Percentiles rank a stretch among this genome's conserved stretches.
Conservation (phyloP, 2,329 filamentous ascomycete genomes). For the Colletotrichum sp. region DNA sequence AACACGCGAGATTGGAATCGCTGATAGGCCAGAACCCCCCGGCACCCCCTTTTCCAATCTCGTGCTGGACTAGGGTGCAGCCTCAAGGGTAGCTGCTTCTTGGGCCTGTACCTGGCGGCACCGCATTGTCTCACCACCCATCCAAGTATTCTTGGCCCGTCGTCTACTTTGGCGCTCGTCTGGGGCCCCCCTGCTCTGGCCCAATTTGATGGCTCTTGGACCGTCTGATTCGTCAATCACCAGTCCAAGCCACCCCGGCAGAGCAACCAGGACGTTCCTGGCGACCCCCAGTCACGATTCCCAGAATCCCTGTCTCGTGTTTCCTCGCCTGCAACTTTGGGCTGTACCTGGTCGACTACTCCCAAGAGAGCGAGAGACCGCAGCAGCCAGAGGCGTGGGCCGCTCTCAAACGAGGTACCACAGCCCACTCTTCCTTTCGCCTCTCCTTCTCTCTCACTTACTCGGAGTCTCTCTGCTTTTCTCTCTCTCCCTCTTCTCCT, state of each 20-base stretch:
- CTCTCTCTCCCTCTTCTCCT: slow-evolving; percentile 9
- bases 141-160: slow-evolving; percentile 16
- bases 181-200: neutral
- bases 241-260: slow-evolving; percentile 5
- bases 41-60: slow-evolving; percentile 21
- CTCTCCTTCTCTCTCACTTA: slow-evolving; percentile 13
- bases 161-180: slow-evolving; percentile 15
- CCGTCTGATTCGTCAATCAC: slow-evolving; percentile 10
- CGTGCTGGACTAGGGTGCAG: slow-evolving; percentile 10
- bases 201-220: neutral
- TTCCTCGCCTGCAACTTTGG: slow-evolving; percentile 17
- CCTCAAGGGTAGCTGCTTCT: slow-evolving; percentile 18
- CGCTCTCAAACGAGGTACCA: slow-evolving; percentile 7
- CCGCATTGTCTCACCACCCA: slow-evolving; percentile 17
- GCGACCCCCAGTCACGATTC: slow-evolving; percentile 7
- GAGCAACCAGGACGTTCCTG: neutral
- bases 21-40: slow-evolving; percentile 14
- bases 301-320: slow-evolving; percentile 21
- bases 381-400: neutral
- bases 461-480: neutral
- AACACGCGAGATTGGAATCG: slow-evolving; percentile 4
- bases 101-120: slow-evolving; percentile 17
- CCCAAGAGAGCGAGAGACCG: neutral
- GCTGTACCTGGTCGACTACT: slow-evolving; percentile 17
- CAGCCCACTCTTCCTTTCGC: slow-evolving; percentile 13